A percentile compares a stretch with the other conserved stretches of the same genome.
Evolutionary conservation across 2,329 filamentous ascomycete species (phyloP).

Genomic region (Neoscytalidium dimidiatum): DNA sequence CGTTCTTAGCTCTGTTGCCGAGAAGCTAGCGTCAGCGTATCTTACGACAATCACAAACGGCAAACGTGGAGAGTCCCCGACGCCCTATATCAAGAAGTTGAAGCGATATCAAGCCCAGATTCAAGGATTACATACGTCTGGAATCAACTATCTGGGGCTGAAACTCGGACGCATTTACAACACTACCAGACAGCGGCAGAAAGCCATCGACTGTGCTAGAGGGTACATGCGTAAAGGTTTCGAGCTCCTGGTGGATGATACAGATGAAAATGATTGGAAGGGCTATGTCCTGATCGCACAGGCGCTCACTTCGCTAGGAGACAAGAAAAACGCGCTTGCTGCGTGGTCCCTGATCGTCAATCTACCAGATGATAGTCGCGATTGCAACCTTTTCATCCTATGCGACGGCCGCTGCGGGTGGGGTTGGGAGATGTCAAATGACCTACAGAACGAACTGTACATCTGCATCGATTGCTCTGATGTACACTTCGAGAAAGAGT

Average conservation of each 20-base stretch:
- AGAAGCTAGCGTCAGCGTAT: neutral
- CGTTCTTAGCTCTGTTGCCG: neutral
- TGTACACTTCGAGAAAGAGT: neutral
- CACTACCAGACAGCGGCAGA: neutral
- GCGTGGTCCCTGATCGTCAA: neutral
- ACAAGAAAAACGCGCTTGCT: neutral
- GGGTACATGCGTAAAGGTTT: neutral
- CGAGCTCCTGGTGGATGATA: neutral
- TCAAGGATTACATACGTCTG: neutral
- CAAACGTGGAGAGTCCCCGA: neutral
- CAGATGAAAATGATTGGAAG: neutral
- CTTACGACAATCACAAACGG: neutral
- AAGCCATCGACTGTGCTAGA: neutral
- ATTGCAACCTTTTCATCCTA: neutral
- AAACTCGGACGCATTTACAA: neutral
- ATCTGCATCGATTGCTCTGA: neutral
- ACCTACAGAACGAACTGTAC: neutral
- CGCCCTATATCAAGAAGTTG: neutral
- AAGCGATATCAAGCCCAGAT: neutral
- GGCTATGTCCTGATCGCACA: neutral
- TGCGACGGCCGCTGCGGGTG: neutral
- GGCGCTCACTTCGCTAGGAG: neutral
- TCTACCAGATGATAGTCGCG: neutral
- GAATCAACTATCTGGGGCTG: neutral
- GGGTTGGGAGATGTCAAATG: neutral